Percentiles rank a stretch among this genome's conserved stretches.
These are phyloP conservation scores for Nemania sp. DNA, from an alignment of 2,329 filamentous ascomycete genomes.

Conservation along the genomic window DNA sequence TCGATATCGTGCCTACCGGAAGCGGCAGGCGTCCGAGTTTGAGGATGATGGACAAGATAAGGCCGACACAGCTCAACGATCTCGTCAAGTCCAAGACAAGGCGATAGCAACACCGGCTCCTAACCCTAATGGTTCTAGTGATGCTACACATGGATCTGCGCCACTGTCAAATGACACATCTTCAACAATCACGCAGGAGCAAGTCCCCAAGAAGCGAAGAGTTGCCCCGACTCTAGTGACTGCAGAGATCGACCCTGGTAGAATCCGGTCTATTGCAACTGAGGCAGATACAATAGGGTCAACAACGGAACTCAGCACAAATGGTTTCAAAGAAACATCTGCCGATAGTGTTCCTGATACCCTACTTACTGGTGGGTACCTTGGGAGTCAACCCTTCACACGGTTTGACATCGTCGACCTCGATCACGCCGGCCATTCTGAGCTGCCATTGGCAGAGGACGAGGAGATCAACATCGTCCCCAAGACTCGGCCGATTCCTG, in stretches of 20 bases:
- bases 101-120: not conserved
- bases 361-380: conserved; percentile 26
- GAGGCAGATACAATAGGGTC: conserved; percentile 33
- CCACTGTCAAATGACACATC: not conserved
- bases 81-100: not conserved
- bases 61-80: not conserved
- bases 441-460: conserved; percentile 4
- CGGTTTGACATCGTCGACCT: conserved; percentile 35
- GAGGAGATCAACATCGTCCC: conserved; percentile 25
- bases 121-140: not conserved
- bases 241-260: conserved; percentile 25
- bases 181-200: conserved; percentile 2
- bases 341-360: not conserved
- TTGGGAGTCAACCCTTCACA: conserved; percentile 34
- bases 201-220: conserved; percentile 35
- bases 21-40: conserved; percentile 28
- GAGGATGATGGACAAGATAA: conserved; percentile 22
- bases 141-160: not conserved
- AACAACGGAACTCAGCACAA: not conserved
- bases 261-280: conserved; percentile 33
- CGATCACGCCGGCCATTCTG: not conserved
- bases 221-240: conserved; percentile 33
- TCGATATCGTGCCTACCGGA: conserved; percentile 48
- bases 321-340: not conserved
- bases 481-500: conserved; percentile 17